phyloP scores from a whole-genome alignment of 306 rosid species.

The Castanopsis chinensis region DNA sequence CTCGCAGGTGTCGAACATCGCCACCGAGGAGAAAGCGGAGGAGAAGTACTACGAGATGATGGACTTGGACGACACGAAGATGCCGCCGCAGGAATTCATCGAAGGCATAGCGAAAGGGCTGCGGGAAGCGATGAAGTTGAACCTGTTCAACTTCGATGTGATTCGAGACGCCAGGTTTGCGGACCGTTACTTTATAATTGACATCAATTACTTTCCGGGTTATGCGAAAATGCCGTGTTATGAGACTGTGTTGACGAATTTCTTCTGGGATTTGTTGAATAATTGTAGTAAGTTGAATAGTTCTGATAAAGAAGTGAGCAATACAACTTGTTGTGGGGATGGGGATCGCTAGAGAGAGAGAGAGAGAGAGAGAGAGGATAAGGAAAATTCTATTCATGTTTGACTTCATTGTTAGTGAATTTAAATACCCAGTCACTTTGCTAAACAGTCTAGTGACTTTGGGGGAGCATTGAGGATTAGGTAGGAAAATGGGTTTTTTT shows the following conservation, averaged over 20 bases:
- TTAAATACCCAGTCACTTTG: conserved; percentile 9
- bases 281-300: conserved; percentile 30
- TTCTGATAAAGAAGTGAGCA: conserved; percentile 34
- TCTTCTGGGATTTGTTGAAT: conserved; percentile 64
- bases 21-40: conserved; percentile 49
- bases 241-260: conserved; percentile 72
- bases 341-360: conserved; percentile 21
- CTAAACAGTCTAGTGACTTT: conserved; percentile 16
- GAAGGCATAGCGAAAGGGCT: conserved; percentile 65
- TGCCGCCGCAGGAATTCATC: conserved; percentile 75
- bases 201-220: conserved; percentile 94
- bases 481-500: not conserved
- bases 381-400: conserved; percentile 37
- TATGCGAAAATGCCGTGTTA: conserved; percentile 96
- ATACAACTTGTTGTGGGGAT: conserved; percentile 31
- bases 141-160: conserved; percentile 84
- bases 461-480: not conserved
- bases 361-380: conserved; percentile 30
- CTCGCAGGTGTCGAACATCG: conserved; percentile 79
- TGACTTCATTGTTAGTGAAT: conserved; percentile 4
- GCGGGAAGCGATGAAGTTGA: conserved; percentile 54
- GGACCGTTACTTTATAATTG: conserved; percentile 80
- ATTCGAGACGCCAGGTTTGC: conserved; percentile 71
- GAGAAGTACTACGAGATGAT: conserved; percentile 72
- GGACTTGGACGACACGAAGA: conserved; percentile 73